Evolutionary conservation across 208 protist species (phyloP), one percentile per base, ranked within the genome.

Genomic region (Wallacemonas rigidus): DNA sequence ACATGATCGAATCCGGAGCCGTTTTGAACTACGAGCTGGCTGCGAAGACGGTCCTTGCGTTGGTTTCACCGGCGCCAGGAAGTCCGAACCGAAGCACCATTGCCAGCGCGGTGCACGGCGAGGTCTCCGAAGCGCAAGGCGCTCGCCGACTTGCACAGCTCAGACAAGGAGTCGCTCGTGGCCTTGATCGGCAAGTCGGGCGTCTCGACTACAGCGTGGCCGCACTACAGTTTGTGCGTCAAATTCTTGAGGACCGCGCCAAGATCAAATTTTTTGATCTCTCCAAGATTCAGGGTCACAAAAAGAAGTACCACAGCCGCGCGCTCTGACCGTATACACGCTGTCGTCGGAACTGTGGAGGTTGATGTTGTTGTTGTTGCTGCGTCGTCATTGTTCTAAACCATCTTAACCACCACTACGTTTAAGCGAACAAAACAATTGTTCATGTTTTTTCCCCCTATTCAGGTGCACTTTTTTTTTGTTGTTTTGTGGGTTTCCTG

Each of bases 11-110:
- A 35, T 76, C 79, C 43, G 60, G 81, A 56, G 89, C 75, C 2
- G 92, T 97, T 65, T 75, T 87, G 55, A 93, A 95, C 75, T 93
- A 90, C 76, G 92, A 97, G 71, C 89, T 83, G 17, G 89, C 87
- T 2, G 85, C 90, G 14, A 86, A 86, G 73, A 83, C 91, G 61
- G 69, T 97, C 12, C 72, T 97, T 17, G 75, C 85, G 11, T 80
- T 95, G 41, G 86, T 97, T 44, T 71, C 86, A 63, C 76, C 83
- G 51, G 65, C 72, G 69, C 60, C 74, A 60, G 47, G 83, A 55
- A 67, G 43, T n/a, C 14, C 60, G 60, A 26, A 61, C 40, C 76
- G 83, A 2, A 78, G 56, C 35, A 62, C 56, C 8, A 62, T 62
- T 38, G 56, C 85, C 1, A 76, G 75, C 8, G 87, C 90, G 26